Conservation (phyloP, 164 flowering plant genomes). For the Vitis cinerea region DNA sequence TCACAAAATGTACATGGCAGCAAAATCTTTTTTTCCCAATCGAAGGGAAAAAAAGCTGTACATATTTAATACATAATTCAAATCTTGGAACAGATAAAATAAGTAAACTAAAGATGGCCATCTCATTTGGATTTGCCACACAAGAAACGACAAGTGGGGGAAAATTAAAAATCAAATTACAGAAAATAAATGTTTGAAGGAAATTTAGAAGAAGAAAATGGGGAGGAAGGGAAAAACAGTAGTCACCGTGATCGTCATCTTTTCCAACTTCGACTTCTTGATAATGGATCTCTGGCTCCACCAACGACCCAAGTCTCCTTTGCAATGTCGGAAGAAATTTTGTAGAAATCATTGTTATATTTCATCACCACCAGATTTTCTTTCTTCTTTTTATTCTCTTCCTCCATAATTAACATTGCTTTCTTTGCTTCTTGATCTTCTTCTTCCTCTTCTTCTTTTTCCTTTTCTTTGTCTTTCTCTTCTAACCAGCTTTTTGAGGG, state of each 20-base stretch:
- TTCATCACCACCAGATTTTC: constrained; percentile 53
- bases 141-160: not conserved
- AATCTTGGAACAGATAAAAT: not conserved
- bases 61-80: constrained; percentile 5
- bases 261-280: constrained; percentile 81
- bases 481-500: constrained; percentile 79
- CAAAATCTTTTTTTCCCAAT: constrained; percentile 14
- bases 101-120: not conserved
- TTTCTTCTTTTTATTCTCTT: constrained; percentile 35
- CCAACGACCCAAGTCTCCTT: constrained; percentile 88
- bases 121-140: constrained; percentile 9
- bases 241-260: constrained; percentile 34
- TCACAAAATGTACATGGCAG: constrained; percentile 14
- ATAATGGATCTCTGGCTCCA: constrained; percentile 49
- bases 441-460: constrained; percentile 1
- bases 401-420: constrained; percentile 33
- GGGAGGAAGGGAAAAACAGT: not conserved
- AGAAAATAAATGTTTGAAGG: not conserved
- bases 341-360: constrained; percentile 62
- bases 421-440: constrained; percentile 17
- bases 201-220: not conserved
- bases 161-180: not conserved
- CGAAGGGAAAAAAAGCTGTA: constrained; percentile 16
- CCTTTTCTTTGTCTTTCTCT: constrained; percentile 26
- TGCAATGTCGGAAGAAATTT: constrained; percentile 71